Base-by-base conservation (phyloP, 2,329 filamentous ascomycete species). In the Apiospora aurea region DNA sequence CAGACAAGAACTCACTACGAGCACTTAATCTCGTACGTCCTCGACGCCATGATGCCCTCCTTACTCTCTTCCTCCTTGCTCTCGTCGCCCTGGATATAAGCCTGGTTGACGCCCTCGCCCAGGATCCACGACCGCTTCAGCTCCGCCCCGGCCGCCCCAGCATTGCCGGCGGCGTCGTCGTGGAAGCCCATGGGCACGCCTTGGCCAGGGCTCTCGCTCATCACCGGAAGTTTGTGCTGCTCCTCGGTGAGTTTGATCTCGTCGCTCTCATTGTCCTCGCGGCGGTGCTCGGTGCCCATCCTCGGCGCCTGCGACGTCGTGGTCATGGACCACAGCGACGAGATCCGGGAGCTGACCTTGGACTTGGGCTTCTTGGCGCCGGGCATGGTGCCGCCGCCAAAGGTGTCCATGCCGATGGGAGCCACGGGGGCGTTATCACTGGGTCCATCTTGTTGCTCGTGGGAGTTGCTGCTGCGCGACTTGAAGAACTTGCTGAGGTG, bases 111-210 rank as follows among this genome's bases (percentile, higher is more conserved):
- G 67, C 29, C 18, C 43, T 71, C 70, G 24, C 70, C 72, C 51
- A 71, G 43, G 38, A 71, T 73, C 72, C 72, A 73, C 4, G 72
- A 73, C n/a, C 72, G 70, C 46, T 61, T 71, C 21, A 71, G 18
- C 13, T 71, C 49, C 14, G 49, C 47, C 29, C 49, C 24, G 13
- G 14, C 26, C 16, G n/a, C 34, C 2, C n/a, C 34, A 1, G 34
- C 18, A 18, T 18, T 34, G 18, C n/a, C 26, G 16, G n/a, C 34
- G 47, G 21, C 46, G 16, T 34, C 49, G 2, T 34, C 66, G 24
- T 38, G 18, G 1, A 34, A 44, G 41, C 18, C 66, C 64, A 44
- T 18, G 5, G 34, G 24, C 46, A 26, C 29, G 14, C 46, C 49
- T 2, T 18, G 11, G 34, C 64, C 44, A 38, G 61, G 14, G 67